Base-by-base conservation (phyloP, 1,284 basidiomycete genomes). In the Microbotryum saponariae region DNA sequence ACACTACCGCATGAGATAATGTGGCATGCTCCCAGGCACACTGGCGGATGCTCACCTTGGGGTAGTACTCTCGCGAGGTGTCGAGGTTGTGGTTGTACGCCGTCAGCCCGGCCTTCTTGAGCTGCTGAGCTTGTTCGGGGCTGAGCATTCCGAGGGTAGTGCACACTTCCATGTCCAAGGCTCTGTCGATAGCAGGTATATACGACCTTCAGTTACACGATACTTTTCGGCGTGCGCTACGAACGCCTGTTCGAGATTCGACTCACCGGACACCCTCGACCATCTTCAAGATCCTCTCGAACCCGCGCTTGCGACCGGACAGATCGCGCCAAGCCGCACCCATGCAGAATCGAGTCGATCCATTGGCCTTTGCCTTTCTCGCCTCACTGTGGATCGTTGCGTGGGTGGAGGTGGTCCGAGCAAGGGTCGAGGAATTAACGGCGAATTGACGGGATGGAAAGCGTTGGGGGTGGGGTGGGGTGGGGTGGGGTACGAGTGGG, bases 31-130 rank as follows among this genome's bases (percentile, higher is more conserved):
- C 3, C 5, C n/a, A 27, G 18, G 27, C 12, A 16, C 6, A 49
- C 5, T 37, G 12, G 20, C 1, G 9, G 20, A 7, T 10, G 48
- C 71, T 61, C 55, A 89, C 90, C 79, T 89, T 81, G 46, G 92
- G 92, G 76, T 97, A 97, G 77, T 89, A 96, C 77, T 98, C 94
- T 67, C 94, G 82, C 48, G 92, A 97, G 2, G 94, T 98, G 77
- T 98, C 94, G 62, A 98, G 83, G 77, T 98, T 98, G 77, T 98
- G 94, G 76, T 97, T 98, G 79, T 98, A 97, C 1, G 94, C 94
- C 50, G 92, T 97, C 72, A 97, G 77, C 49, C 94, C 94, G 50
- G 94, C 94, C 78, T 93, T 85, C 77, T 97, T 97, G 68, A 97
- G 82, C 70, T 86, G 85, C 67, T 79, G 80, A n/a, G 94, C 94